phyloP scores from a whole-genome alignment of 371 early-diverging fungal species.

The Actinomortierella ambigua region DNA sequence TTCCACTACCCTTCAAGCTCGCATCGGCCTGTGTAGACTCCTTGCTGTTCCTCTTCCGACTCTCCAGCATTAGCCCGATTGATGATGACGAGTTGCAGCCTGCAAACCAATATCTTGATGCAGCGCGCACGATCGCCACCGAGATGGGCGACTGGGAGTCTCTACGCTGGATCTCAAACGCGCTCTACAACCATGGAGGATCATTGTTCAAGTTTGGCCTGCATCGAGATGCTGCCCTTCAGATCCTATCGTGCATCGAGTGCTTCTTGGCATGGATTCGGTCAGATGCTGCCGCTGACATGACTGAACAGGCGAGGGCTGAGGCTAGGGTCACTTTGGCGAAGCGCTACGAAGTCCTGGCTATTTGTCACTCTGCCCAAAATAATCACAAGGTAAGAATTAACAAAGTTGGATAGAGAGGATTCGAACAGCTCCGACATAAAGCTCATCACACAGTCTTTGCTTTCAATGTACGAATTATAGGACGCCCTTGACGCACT shows the following conservation, averaged over 20 bases:
- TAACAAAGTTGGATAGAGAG: no score
- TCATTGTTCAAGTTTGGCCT: slow-evolving; percentile 20
- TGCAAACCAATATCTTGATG: slow-evolving; percentile 14
- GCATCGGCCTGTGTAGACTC: slow-evolving; percentile 40
- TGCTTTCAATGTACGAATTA: no score
- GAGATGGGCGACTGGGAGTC: slow-evolving; percentile 35
- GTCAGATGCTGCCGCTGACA: slow-evolving; percentile 1
- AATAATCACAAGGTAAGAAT: slow-evolving; percentile 8
- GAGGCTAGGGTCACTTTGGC: slow-evolving; percentile 23
- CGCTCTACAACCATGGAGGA: slow-evolving; percentile 34
- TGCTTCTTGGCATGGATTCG: slow-evolving; percentile 18
- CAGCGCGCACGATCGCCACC: slow-evolving; percentile 21
- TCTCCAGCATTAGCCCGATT: slow-evolving; percentile 3
- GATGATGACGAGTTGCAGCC: neutral
- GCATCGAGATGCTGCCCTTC: slow-evolving; percentile 18
- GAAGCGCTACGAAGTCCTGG: slow-evolving; percentile 37
- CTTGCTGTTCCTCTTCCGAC: slow-evolving; percentile 28
- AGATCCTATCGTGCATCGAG: slow-evolving; percentile 15
- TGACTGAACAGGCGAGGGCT: neutral
- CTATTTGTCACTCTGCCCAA: slow-evolving; percentile 22
- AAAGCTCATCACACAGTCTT: no score
- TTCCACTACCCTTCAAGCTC: slow-evolving; percentile 21
- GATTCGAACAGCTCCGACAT: no score
- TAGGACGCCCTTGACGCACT: slow-evolving; percentile 15
- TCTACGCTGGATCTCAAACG: slow-evolving; percentile 44